These are phyloP conservation scores for Beauveria brongniartii DNA, from an alignment of 2,329 filamentous ascomycete genomes.

Conservation along the genomic window DNA sequence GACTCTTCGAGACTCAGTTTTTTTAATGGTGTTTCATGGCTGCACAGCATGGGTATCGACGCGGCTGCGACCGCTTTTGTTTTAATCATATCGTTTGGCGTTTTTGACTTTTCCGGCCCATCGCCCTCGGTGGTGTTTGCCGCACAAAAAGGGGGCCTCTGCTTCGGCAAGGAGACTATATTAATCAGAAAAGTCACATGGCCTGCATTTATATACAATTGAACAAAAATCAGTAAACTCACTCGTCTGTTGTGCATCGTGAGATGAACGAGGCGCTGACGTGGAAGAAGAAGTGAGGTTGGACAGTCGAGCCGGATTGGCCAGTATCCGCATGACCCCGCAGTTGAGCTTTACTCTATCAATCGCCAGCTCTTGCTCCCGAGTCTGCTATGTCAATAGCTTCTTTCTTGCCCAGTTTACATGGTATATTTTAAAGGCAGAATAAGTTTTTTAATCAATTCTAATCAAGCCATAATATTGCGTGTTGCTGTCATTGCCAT, in stretches of 20 bases:
- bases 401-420: neutral
- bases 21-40: neutral
- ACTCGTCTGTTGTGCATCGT: neutral
- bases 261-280: neutral
- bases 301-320: neutral
- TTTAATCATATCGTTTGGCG: slow-evolving; percentile 8
- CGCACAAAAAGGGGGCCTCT: neutral
- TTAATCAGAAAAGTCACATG: neutral
- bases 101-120: neutral
- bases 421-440: neutral
- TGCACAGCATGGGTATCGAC: slow-evolving; percentile 4
- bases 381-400: neutral
- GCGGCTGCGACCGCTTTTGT: neutral
- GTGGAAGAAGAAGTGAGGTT: neutral
- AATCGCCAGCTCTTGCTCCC: neutral
- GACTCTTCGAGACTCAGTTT: neutral
- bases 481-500: neutral
- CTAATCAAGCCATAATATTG: neutral
- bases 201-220: neutral
- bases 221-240: slow-evolving; percentile 1
- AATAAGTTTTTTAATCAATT: neutral
- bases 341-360: neutral
- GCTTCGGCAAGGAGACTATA: neutral
- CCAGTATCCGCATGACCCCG: slow-evolving; percentile 5
- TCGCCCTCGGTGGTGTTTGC: neutral